Base-by-base conservation (phyloP, 1,284 basidiomycete genomes). In the Cystobasidium sp. region DNA sequence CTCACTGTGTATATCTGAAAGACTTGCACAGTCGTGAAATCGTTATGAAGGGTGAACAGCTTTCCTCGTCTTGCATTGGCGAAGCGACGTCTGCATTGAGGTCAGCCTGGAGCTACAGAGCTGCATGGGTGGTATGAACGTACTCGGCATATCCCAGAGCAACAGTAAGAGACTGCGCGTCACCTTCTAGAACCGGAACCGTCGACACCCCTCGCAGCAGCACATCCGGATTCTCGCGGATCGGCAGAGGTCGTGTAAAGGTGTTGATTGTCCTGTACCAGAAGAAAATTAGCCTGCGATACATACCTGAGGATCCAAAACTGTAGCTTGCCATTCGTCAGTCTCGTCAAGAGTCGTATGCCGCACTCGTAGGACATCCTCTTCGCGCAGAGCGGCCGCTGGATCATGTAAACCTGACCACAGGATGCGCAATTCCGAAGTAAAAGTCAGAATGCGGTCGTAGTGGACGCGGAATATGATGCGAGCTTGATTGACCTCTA, bases 131-230 rank as follows among this genome's bases (percentile, higher is more conserved):
- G 10, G 20, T n/a, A 6, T 18, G 12, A 20, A 63, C 69, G 12
- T 9, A 71, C 69, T 71, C 69, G 5, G 61, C n/a, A 31, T 71
- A 71, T 9, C 69, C 69, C 9, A 71, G 59, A 18, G 69, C 69
- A 20, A 71, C 69, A 18, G 69, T 47, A 37, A 71, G 52, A 16
- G 69, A 55, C n/a, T 61, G 20, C 14, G 69, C 69, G 24, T 71
- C 55, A 16, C 69, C 69, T 41, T 71, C 69, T n/a, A 71, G 39
- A 3, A 71, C 69, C 20, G 69, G 58, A 12, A 61, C 62, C 3
- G 58, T 49, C 4, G 69, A 51, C 2, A 64, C 55, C 20, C 69
- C 43, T 47, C 69, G 20, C 12, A 71, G 53, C 7, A 71, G 51
- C 14, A 71, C 69, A 31, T 71, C 52, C 7, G 24, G 44, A 31